Evolutionary conservation across 1,284 basidiomycete species (phyloP).

Genomic region (Puccinia polysora): DNA sequence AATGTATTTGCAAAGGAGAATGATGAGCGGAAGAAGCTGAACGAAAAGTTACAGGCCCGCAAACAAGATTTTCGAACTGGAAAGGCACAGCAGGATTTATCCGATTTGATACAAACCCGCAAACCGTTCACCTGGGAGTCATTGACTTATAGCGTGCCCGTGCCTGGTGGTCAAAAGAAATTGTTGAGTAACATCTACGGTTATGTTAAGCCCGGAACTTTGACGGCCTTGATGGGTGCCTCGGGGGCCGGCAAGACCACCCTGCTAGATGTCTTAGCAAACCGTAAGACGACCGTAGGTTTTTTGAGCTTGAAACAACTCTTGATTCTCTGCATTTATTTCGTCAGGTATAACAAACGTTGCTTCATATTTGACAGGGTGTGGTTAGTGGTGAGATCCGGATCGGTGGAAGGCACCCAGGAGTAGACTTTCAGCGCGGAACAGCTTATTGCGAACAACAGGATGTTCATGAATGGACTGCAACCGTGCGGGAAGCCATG

Average conservation of each 20-base stretch:
- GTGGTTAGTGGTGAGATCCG: constrained; percentile 54
- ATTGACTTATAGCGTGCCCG: constrained; percentile 56
- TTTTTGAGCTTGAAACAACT: constrained; percentile 46
- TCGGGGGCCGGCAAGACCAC: constrained; percentile 57
- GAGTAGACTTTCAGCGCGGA: constrained; percentile 57
- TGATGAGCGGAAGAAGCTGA: constrained; percentile 64
- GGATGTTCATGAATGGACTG: constrained; percentile 68
- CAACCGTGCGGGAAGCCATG: constrained; percentile 62
- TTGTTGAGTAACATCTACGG: constrained; percentile 58
- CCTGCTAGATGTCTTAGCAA: constrained; percentile 59
- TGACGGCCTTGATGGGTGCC: constrained; percentile 57
- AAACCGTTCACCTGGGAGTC: constrained; percentile 56
- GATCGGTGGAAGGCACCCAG: constrained; percentile 58
- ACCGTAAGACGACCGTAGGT: constrained; percentile 53
- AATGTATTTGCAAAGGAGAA: constrained; percentile 64
- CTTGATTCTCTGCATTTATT: constrained; percentile 50
- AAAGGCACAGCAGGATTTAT: constrained; percentile 71
- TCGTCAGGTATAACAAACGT: too few relatives aligned
- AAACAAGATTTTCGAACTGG: constrained; percentile 59
- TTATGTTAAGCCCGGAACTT: constrained; percentile 57
- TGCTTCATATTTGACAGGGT: constrained; percentile 45
- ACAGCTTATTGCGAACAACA: constrained; percentile 60
- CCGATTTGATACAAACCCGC: constrained; percentile 54
- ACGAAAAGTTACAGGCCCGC: constrained; percentile 61
- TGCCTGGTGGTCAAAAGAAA: constrained; percentile 53